These are phyloP conservation scores for Backusella macrospora DNA, from an alignment of 192 early-diverging fungal species.

Conservation along the genomic window DNA sequence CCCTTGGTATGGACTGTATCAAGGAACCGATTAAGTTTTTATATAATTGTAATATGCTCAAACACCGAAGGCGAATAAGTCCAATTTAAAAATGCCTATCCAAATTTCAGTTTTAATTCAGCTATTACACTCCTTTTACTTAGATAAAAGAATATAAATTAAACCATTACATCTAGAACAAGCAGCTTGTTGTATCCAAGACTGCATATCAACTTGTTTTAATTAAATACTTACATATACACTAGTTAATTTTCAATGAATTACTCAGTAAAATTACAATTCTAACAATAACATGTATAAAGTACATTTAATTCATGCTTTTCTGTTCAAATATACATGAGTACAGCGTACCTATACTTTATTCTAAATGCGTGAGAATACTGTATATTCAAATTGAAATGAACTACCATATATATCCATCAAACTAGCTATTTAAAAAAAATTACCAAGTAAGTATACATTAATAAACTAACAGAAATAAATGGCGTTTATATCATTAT, in stretches of 20 bases:
- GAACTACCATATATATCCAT: background rate
- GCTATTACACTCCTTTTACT: background rate
- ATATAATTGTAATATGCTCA: background rate
- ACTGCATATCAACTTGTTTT: slow-evolving; percentile 13
- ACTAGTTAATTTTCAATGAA: background rate
- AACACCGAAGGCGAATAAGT: background rate
- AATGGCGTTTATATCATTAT: background rate
- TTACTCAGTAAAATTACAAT: background rate
- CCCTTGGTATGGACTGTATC: background rate
- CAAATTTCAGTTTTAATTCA: background rate
- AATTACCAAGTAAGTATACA: background rate
- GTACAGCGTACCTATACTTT: background rate
- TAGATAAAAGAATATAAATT: background rate
- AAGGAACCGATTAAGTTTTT: background rate
- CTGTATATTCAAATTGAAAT: background rate
- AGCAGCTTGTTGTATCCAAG: background rate
- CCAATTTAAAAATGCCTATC: background rate
- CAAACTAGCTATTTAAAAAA: background rate
- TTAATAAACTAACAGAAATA: background rate
- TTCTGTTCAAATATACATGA: background rate
- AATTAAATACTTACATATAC: background rate
- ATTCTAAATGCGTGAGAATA: background rate
- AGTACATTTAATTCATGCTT: background rate
- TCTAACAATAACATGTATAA: background rate
- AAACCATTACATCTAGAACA: background rate